phyloP scores from a whole-genome alignment of 2,329 filamentous ascomycete species.

The Plenodomus tracheiphilus region DNA sequence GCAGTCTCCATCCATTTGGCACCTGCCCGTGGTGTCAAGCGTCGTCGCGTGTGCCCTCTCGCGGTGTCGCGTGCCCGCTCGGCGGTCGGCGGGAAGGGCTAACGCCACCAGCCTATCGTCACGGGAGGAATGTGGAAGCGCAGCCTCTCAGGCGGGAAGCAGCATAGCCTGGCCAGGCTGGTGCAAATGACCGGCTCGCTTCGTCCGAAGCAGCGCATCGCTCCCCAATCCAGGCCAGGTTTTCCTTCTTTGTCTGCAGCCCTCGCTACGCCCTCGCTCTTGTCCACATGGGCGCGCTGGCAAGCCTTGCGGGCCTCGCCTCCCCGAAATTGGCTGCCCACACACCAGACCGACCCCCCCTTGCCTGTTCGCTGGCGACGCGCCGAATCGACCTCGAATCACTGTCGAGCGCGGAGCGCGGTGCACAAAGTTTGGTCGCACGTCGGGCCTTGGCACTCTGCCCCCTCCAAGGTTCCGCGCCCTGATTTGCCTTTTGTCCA shows the following conservation, averaged over 20 bases:
- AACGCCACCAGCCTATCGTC: neutral
- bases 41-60: neutral
- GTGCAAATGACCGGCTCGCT: neutral
- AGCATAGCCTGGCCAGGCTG: neutral
- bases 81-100: neutral
- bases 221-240: too few species aligned
- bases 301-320: neutral
- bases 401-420: neutral
- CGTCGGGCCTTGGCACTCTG: neutral
- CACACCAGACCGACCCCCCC: too few species aligned
- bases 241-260: neutral
- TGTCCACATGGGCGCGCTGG: neutral
- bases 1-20: too few species aligned
- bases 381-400: neutral
- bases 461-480: neutral
- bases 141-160: neutral
- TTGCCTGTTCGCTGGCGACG: neutral
- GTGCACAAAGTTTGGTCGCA: neutral
- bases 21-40: too few species aligned
- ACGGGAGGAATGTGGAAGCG: neutral
- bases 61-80: neutral
- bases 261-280: neutral
- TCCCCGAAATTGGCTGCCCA: neutral
- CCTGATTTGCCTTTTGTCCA: neutral
- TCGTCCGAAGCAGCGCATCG: neutral